Evolutionary conservation across 2,329 filamentous ascomycete species (phyloP), one percentile per base, ranked within the genome.

Genomic region (Fusarium burgessii): DNA sequence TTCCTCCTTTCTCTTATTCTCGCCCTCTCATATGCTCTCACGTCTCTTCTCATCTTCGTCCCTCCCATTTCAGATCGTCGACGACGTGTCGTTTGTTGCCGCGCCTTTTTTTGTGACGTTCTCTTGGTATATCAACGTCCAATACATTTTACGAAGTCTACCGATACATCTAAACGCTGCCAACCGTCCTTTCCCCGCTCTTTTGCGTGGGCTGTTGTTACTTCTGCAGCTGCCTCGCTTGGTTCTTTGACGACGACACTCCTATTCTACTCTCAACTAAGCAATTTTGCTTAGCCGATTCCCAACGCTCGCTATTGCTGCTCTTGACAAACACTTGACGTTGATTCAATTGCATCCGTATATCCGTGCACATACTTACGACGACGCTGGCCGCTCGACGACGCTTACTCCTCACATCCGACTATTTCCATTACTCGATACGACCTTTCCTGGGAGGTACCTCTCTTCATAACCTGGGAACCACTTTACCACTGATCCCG

Each of bases 81-180:
- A 66, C 67, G 69, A 76, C 72, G 69, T 75, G 68, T 75, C 74
- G 67, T 64, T 73, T 63, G 63, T 66, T 71, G 74, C 65, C 72
- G 74, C 74, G 70, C 67, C 62, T 63, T 52, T 58, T 50, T 58
- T 36, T 69, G 46, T 55, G 56, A 55, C 49, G 38, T 43, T 43
- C 54, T 38, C 45, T 51, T 51, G 54, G 35, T 20, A 49, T 56
- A 51, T 32, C 38, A 43, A 62, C 57, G 42, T 52, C 43, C 58
- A 62, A 49, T 67, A 66, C 35, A 45, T 46, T 29, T 38, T 41
- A 33, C 35, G 15, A 38, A 38, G 47, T 14, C 42, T 56, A 41
- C 49, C 47, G 25, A 27, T 50, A 50, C 38, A 42, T 47, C 61
- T 51, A 58, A 35, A 57, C 49, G 64, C 42, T 42, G 45, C 46